A percentile compares a stretch with the other conserved stretches of the same genome.
phyloP scores from a whole-genome alignment of 2,329 filamentous ascomycete species.

The Fusarium coffeatum region DNA sequence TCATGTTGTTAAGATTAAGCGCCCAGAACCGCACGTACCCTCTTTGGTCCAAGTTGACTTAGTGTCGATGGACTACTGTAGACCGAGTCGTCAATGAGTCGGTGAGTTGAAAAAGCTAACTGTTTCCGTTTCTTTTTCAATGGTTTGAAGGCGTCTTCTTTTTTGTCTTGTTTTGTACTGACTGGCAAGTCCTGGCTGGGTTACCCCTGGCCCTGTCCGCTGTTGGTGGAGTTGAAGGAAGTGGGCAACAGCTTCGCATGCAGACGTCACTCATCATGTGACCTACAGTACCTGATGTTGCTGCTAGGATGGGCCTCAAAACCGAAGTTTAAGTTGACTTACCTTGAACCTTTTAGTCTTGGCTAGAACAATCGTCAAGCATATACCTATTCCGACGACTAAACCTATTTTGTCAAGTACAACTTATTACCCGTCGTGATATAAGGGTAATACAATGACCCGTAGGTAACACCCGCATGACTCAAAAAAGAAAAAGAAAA shows the following conservation, averaged over 20 bases:
- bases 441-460: neutral
- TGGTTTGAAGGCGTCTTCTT: slow-evolving; percentile 1
- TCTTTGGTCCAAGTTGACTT: slow-evolving; percentile 4
- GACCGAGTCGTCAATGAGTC: slow-evolving; percentile 12
- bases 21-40: slow-evolving; percentile 18
- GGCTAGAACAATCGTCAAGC: neutral
- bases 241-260: slow-evolving; percentile 39
- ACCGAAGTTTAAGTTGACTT: slow-evolving; percentile 1
- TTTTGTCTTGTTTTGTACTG: neutral
- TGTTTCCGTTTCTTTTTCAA: neutral
- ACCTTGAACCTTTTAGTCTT: neutral
- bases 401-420: neutral
- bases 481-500: slow-evolving; percentile 17
- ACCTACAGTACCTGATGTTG: slow-evolving; percentile 3
- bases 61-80: slow-evolving; percentile 8
- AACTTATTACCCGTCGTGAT: neutral
- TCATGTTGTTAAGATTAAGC: slow-evolving; percentile 16
- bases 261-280: slow-evolving; percentile 44
- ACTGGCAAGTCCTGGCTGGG: neutral
- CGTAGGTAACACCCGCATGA: slow-evolving; percentile 13
- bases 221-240: slow-evolving; percentile 34
- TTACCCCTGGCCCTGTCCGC: slow-evolving; percentile 16
- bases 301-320: slow-evolving; percentile 7
- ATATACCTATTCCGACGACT: neutral
- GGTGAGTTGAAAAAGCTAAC: slow-evolving; percentile 7